These are phyloP conservation scores for Babesia bigemina DNA, from an alignment of 169 alveolate species.

Conservation along the genomic window DNA sequence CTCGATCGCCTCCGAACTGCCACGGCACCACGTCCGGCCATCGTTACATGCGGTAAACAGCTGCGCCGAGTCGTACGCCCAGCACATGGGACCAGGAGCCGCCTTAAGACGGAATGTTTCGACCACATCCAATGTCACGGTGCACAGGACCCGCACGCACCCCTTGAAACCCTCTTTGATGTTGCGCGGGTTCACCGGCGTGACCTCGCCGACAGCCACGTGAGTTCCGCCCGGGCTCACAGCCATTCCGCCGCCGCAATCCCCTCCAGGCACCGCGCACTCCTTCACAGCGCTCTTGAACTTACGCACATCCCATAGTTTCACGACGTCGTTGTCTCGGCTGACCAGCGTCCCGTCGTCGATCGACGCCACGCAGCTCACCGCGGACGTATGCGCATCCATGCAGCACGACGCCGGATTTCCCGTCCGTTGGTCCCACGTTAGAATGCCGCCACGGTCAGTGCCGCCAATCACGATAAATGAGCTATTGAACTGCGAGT, in stretches of 20 bases:
- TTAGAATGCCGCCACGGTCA: constrained; percentile 40
- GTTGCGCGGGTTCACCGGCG: constrained; percentile 38
- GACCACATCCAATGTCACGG: constrained; percentile 5
- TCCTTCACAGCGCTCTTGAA: constrained; percentile 10
- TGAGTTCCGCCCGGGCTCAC: constrained; percentile 57
- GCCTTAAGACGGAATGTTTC: constrained; percentile 12
- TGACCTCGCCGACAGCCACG: constrained; percentile 47
- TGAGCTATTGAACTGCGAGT: not conserved
- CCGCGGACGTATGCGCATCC: constrained; percentile 42
- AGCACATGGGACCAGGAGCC: constrained; percentile 42
- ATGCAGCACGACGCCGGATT: constrained; percentile 8
- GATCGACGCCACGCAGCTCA: constrained; percentile 23
- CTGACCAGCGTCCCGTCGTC: constrained; percentile 41
- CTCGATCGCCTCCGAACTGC: constrained; percentile 36
- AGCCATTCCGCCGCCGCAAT: constrained; percentile 20
- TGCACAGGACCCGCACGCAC: constrained; percentile 6
- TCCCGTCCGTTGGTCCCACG: constrained; percentile 61
- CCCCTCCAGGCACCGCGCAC: constrained; percentile 24
- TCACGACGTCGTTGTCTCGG: constrained; percentile 28
- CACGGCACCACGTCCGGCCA: constrained; percentile 51
- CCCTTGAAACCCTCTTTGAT: constrained; percentile 52
- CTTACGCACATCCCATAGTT: constrained; percentile 61
- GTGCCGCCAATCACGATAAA: constrained; percentile 46
- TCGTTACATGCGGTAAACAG: constrained; percentile 49
- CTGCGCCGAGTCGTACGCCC: constrained; percentile 58